phyloP scores from a whole-genome alignment of 1,139 yeast species.

The Saccharomyces uvarum region DNA sequence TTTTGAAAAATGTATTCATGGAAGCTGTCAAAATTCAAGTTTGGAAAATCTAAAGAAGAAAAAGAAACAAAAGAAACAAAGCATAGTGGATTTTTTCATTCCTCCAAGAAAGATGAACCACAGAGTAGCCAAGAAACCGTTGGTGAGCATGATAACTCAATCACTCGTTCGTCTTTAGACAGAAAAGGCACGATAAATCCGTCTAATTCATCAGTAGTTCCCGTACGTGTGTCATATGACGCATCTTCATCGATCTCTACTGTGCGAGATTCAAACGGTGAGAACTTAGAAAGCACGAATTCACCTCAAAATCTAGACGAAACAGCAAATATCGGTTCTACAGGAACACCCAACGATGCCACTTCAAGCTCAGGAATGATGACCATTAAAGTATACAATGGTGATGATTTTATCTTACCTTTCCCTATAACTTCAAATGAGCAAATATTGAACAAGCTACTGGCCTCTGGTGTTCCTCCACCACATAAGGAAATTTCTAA shows the following conservation, averaged over 20 bases:
- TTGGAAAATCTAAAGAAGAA: constrained; percentile 6
- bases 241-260: constrained; percentile 2
- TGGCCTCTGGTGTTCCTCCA: constrained; percentile 26
- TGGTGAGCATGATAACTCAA: constrained; percentile 1
- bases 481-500: constrained; percentile 10
- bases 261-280: constrained; percentile 2
- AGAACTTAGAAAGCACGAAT: not conserved
- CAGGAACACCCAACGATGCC: not conserved
- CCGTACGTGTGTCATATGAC: constrained; percentile 4
- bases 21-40: constrained; percentile 26
- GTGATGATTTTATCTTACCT: constrained; percentile 24
- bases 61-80: not conserved
- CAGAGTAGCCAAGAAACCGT: constrained; percentile 1
- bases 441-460: constrained; percentile 19
- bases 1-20: constrained; percentile 22
- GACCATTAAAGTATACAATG: constrained; percentile 25
- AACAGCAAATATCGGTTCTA: not conserved
- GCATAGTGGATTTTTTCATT: constrained; percentile 2
- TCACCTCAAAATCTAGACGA: constrained; percentile 11
- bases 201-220: constrained; percentile 4
- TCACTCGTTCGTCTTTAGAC: constrained; percentile 3
- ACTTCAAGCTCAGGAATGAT: constrained; percentile 20
- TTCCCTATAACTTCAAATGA: constrained; percentile 25
- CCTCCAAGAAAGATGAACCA: not conserved
- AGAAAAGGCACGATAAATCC: constrained; percentile 4